These are phyloP conservation scores for Chenopodium formosanum DNA, from an alignment of 148 eudicot genomes.

Conservation along the genomic window DNA sequence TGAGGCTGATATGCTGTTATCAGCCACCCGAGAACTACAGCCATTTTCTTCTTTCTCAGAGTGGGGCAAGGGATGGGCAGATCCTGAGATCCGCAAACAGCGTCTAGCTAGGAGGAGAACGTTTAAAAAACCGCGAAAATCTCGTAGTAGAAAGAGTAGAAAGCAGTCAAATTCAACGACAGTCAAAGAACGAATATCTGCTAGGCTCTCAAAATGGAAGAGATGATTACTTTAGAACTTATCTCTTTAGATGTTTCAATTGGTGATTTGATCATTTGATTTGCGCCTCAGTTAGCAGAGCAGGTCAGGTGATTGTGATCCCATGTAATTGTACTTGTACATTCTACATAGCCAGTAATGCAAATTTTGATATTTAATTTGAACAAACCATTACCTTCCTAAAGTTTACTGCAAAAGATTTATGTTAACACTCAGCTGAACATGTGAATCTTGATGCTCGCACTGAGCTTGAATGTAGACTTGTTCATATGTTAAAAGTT, in stretches of 20 bases:
- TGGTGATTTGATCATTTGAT: not conserved
- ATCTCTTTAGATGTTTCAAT: not conserved
- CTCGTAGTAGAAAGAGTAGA: constrained; percentile 37
- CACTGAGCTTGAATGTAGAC: not conserved
- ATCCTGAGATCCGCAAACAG: constrained; percentile 76
- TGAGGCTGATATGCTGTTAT: constrained; percentile 78
- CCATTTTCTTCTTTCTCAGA: constrained; percentile 55
- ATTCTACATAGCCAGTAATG: not conserved
- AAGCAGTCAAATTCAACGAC: constrained; percentile 31
- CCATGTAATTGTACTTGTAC: not conserved
- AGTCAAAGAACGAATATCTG: constrained; percentile 64
- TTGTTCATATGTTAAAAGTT: not conserved
- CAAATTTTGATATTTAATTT: no score
- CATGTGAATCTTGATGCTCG: not conserved
- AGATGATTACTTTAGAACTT: constrained; percentile 10
- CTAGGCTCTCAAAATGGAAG: constrained; percentile 53
- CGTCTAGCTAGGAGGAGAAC: constrained; percentile 39
- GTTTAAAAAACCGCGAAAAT: constrained; percentile 33
- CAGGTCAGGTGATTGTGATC: not conserved
- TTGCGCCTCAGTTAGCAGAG: not conserved
- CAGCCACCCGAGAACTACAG: constrained; percentile 25
- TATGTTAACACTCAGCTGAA: not conserved
- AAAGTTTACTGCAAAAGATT: not conserved
- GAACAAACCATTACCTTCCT: not conserved
- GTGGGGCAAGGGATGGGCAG: constrained; percentile 96